These are phyloP conservation scores for Solanum chilense DNA, from an alignment of 257 asterid species.

Conservation along the genomic window DNA sequence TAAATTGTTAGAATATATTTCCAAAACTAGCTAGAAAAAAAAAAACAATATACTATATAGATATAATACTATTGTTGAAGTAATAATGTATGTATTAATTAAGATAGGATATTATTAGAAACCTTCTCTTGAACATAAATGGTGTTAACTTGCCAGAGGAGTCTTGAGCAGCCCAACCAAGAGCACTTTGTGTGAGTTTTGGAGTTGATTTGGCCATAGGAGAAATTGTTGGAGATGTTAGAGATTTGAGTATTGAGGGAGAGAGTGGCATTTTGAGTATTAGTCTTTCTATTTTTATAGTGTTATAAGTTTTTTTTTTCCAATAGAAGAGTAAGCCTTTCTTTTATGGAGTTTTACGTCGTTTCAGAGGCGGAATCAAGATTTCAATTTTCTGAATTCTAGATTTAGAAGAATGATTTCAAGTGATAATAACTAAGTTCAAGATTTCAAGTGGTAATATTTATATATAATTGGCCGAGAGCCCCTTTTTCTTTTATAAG, in stretches of 20 bases:
- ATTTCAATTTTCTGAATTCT: too few species aligned
- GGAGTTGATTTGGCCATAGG: background rate
- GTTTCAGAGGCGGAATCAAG: background rate
- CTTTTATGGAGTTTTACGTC: background rate
- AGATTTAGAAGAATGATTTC: too few species aligned
- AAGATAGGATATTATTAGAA: background rate
- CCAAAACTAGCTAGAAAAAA: background rate
- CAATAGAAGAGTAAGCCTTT: background rate
- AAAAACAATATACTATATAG: background rate
- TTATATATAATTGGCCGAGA: too few species aligned
- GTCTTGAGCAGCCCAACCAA: slow-evolving; percentile 12
- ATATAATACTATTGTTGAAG: background rate
- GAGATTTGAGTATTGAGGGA: background rate
- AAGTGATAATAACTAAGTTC: too few species aligned
- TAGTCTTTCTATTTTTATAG: background rate
- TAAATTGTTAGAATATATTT: background rate
- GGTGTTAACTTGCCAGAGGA: slow-evolving; percentile 3
- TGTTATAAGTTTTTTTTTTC: background rate
- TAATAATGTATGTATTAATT: background rate
- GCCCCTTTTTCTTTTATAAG: background rate
- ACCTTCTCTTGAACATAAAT: slow-evolving; percentile 11
- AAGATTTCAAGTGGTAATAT: too few species aligned
- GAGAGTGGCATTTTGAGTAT: background rate
- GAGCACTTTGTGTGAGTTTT: background rate
- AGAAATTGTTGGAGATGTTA: background rate